These are phyloP conservation scores for Catharanthus roseus DNA, from an alignment of 257 asterid species.

Conservation along the genomic window DNA sequence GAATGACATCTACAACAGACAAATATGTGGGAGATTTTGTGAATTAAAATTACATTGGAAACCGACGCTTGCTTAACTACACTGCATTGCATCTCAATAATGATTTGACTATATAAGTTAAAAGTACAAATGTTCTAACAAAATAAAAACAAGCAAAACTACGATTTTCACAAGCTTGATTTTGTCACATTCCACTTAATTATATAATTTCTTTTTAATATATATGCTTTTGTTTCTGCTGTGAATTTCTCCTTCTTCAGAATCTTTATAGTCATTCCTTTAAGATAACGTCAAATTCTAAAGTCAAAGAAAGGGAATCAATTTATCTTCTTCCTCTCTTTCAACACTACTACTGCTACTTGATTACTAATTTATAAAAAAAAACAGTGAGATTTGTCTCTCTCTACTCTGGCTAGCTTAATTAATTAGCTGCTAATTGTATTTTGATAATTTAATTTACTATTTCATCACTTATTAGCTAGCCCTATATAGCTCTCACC, in stretches of 20 bases:
- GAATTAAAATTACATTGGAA: not conserved
- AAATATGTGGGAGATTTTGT: not conserved
- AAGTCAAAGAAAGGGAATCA: constrained; percentile 15
- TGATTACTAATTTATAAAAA: too few species aligned
- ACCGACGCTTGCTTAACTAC: constrained; percentile 1
- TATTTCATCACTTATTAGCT: too few species aligned
- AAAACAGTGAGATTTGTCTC: too few species aligned
- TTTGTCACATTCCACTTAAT: not conserved
- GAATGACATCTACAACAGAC: constrained; percentile 8
- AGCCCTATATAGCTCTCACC: too few species aligned
- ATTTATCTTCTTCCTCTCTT: not conserved
- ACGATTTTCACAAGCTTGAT: not conserved
- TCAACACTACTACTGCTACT: too few species aligned
- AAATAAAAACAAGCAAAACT: not conserved
- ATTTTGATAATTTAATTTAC: too few species aligned
- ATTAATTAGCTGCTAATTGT: too few species aligned
- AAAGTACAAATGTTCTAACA: not conserved
- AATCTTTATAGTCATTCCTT: constrained; percentile 30
- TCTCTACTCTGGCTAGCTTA: too few species aligned
- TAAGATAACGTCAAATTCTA: constrained; percentile 33
- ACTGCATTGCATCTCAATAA: not conserved
- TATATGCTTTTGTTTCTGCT: constrained; percentile 14
- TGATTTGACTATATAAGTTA: not conserved
- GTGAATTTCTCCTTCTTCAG: constrained; percentile 26
- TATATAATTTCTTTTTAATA: too few species aligned